Percentiles rank a stretch among this genome's conserved stretches.
These are phyloP conservation scores for Colletotrichum cuscutae DNA, from an alignment of 2,329 filamentous ascomycete species.

Conservation along the genomic window DNA sequence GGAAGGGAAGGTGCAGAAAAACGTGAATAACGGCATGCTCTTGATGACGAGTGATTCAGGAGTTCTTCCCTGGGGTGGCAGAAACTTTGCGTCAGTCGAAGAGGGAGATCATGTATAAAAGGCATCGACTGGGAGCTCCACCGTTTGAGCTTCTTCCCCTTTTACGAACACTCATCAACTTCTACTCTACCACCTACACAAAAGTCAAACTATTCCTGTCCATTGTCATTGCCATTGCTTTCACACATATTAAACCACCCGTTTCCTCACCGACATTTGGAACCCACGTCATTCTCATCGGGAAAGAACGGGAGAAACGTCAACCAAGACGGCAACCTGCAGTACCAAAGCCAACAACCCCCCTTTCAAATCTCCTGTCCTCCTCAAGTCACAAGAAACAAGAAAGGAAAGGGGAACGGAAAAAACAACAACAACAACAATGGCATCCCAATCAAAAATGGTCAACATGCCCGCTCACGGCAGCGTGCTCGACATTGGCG, in stretches of 20 bases:
- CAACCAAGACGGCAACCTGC: not conserved
- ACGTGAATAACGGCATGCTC: not conserved
- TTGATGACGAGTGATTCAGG: not conserved
- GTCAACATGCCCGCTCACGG: constrained; percentile 41
- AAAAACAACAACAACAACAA: not conserved
- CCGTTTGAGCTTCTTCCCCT: not conserved
- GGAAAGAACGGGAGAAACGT: not conserved
- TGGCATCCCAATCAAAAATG: not conserved
- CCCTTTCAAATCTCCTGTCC: not conserved
- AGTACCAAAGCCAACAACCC: no score
- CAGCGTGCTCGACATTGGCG: constrained; percentile 51
- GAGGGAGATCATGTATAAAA: not conserved
- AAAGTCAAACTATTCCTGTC: not conserved
- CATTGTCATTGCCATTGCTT: no score
- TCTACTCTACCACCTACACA: not conserved
- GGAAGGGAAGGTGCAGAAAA: not conserved
- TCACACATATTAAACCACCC: no score
- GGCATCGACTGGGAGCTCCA: not conserved
- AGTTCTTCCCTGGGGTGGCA: not conserved
- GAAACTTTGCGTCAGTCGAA: no score
- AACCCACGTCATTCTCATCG: not conserved
- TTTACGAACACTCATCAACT: not conserved
- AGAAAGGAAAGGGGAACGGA: not conserved
- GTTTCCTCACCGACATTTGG: not conserved
- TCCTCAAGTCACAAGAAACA: not conserved